A percentile compares a stretch with the other conserved stretches of the same genome.
Conservation (phyloP, 169 alveolate genomes). For the Plasmodium cynomolgi region DNA sequence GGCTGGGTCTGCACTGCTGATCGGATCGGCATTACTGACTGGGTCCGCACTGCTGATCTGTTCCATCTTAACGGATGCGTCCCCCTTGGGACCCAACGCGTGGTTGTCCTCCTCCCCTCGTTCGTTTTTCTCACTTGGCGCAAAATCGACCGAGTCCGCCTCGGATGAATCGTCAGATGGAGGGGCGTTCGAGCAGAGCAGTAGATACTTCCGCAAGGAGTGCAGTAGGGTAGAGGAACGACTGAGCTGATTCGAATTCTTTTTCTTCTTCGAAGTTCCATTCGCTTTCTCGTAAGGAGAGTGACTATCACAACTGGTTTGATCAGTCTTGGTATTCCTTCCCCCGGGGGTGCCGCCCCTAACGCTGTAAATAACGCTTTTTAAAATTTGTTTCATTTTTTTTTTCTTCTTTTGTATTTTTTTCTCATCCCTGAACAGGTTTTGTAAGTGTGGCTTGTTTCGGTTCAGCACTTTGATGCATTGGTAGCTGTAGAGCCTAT, state of each 20-base stretch:
- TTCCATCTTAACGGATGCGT: background rate
- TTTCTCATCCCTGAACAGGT: slow-evolving; percentile 35
- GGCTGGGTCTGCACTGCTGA: background rate
- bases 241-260: background rate
- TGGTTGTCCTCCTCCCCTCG: background rate
- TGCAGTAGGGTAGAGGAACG: background rate
- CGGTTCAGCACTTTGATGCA: slow-evolving; percentile 14
- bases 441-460: slow-evolving; percentile 20
- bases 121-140: background rate
- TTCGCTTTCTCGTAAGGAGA: background rate
- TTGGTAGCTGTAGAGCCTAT: slow-evolving; percentile 5
- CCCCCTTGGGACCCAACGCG: background rate
- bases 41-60: background rate
- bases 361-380: background rate
- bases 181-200: background rate
- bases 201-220: background rate
- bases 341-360: no score
- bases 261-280: background rate
- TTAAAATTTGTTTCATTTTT: slow-evolving; percentile 9
- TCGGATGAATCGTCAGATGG: background rate
- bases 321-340: background rate
- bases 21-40: background rate
- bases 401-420: slow-evolving; percentile 17
- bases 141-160: background rate
- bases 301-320: background rate